Evolutionary conservation across 129 eudicot species (phyloP).

Genomic region (Ambrosia artemisiifolia): DNA sequence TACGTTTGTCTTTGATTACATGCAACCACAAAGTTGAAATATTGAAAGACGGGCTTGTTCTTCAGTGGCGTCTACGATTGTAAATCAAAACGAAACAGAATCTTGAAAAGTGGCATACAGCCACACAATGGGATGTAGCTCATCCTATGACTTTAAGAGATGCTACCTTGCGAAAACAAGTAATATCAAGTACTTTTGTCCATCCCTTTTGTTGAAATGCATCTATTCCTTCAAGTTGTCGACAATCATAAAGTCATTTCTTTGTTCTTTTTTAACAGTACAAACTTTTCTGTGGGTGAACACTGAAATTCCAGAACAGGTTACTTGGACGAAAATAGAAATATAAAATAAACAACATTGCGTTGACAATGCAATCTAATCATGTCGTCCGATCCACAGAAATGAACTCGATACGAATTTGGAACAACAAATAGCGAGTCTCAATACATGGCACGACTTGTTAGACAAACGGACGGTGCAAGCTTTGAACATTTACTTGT

Average conservation of each 20-base stretch:
- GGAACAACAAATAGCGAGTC: too few relatives aligned
- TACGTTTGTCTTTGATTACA: background rate
- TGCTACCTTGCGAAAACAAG: conserved; percentile 17
- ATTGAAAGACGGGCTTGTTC: background rate
- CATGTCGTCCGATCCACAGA: too few relatives aligned
- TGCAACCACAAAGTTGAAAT: too few relatives aligned
- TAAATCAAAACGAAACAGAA: conserved; percentile 16
- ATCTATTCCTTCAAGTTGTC: conserved; percentile 25
- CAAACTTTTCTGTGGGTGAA: background rate
- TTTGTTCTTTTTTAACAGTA: background rate
- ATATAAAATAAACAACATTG: background rate
- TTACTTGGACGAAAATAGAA: background rate
- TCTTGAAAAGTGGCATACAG: conserved; percentile 12
- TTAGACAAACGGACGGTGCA: too few relatives aligned
- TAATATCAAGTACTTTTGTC: background rate
- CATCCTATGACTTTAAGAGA: conserved; percentile 16
- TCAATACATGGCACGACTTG: too few relatives aligned
- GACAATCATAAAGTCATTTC: conserved; percentile 6
- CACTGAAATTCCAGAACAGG: background rate
- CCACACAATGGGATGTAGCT: conserved; percentile 3
- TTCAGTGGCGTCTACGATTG: background rate
- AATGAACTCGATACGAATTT: too few relatives aligned
- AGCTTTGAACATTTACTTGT: too few relatives aligned
- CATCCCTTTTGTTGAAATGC: conserved; percentile 13
- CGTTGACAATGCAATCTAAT: background rate